Evolutionary conservation across 2,329 filamentous ascomycete species (phyloP), one percentile per base, ranked within the genome.

Genomic region (Sarocladium brachiariae): DNA sequence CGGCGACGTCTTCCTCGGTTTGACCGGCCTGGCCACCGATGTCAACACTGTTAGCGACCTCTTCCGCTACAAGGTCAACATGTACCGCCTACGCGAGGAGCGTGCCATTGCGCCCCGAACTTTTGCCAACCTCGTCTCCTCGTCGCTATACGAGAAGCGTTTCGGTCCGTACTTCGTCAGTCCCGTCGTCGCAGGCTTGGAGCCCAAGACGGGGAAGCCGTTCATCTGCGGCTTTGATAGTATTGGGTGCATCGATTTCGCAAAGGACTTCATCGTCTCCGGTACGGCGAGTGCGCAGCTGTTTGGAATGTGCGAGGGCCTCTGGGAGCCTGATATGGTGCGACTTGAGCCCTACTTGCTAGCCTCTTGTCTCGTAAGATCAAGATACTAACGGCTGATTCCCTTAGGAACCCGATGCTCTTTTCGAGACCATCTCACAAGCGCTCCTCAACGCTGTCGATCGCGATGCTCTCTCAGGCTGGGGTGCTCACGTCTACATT

Each of bases 61-160:
- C 59, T 95, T 99, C 81, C 90, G 93, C 66, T 97, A 96, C 84
- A 99, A 99, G 80, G 89, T 95, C 70, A 99, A 99, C 81, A 95
- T 99, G 88, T 99, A 99, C 81, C 88, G 93, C 58, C 83, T 99
- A 64, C 89, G 93, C 65, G 93, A 99, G 78, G 93, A 99, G 79
- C 90, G 93, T 66, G 81, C 90, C 76, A 97, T 99, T 71, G 86
- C 88, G 51, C 93, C 93, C 41, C 81, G 87, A 68, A 99, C 93
- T 53, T 90, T 99, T 73, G 91, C 93, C 70, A 96, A 99, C 77
- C 83, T 99, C 59, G 91, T 99, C 63, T 88, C 83, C 63, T 89
- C 82, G 59, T 87, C 83, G 59, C 80, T 99, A 65, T 99, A 99
- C 75, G 93, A 99, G 83, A 83, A 81, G 65, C 84, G 93, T 61